Percentiles rank a stretch among this genome's conserved stretches.
Conservation (phyloP, 163 green algal species). For the Volvox carteri region DNA sequence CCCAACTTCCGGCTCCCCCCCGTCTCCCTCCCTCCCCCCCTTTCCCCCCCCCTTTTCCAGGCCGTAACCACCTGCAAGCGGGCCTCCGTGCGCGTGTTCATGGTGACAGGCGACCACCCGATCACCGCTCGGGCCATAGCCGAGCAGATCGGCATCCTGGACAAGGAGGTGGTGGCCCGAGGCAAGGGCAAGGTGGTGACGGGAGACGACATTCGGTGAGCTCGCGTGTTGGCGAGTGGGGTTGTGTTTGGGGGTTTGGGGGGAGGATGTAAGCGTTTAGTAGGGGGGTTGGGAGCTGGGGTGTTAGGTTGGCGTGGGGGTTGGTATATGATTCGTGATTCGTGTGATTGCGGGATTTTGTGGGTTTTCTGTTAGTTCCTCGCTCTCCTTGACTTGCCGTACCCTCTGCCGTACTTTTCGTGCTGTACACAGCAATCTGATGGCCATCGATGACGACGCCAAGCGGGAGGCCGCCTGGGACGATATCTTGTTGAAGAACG, state of each 20-base stretch:
- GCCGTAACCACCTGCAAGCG: slow-evolving; percentile 80
- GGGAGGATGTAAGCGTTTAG: too few relatives aligned
- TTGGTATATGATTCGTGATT: too few relatives aligned
- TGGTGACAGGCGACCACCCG: slow-evolving; percentile 88
- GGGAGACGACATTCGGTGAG: slow-evolving; percentile 82
- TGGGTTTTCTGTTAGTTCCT: too few relatives aligned
- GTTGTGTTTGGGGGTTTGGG: too few relatives aligned
- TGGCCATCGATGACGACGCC: slow-evolving; percentile 69
- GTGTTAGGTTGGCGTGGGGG: too few relatives aligned
- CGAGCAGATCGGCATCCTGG: slow-evolving; percentile 84
- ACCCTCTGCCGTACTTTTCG: too few relatives aligned
- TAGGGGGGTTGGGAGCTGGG: too few relatives aligned
- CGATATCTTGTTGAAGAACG: slow-evolving; percentile 72
- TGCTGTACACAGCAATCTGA: slow-evolving; percentile 51
- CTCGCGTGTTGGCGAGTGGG: not conserved
- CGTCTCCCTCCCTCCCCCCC: not conserved
- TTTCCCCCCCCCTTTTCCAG: not conserved
- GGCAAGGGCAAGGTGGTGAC: slow-evolving; percentile 78
- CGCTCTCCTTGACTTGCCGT: too few relatives aligned
- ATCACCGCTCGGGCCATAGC: slow-evolving; percentile 84
- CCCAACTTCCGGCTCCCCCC: not conserved
- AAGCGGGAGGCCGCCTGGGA: slow-evolving; percentile 80
- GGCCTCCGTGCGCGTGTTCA: slow-evolving; percentile 81
- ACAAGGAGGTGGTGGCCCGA: slow-evolving; percentile 69
- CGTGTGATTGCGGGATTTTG: too few relatives aligned